Base-by-base conservation (phyloP, 1,284 basidiomycete genomes). In the Somion occarium region DNA sequence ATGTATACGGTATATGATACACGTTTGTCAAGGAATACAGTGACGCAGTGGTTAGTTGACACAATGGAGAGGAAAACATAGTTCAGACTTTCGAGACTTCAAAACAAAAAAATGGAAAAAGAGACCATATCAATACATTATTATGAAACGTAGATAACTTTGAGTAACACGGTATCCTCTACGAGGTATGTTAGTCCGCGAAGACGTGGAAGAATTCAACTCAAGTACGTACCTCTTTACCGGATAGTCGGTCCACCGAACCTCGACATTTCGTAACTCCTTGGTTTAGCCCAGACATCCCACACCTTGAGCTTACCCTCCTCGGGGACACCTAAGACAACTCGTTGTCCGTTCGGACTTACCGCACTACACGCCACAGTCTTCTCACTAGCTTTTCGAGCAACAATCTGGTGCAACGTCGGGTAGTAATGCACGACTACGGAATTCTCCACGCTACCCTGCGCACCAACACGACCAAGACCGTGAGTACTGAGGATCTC, bases 401-500 rank as follows among this genome's bases (percentile, higher is more conserved):
- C 76, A 39, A 71, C 70, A 24, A 82, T 66, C 38, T 73, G 66
- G 3, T 66, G 67, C 46, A 64, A 75, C 53, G 73, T 72, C 0
- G 82, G 80, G 56, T 77, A 82, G 3, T 77, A 69, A 59, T 83
- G 78, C 5, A 83, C 80, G 3, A 74, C 71, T 56, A 83, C 69
- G 0, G 77, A 72, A 63, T 83, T 82, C 42, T 43, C 19, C 5
- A 43, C 42, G 20, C 19, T 22, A 22, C 19, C 22, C n/a, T 23
- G 44, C 7, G 27, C 18, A 18, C 15, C 15, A n/a, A 18, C 12
- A 50, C 61, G 62, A 3, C 64, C 65, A 1, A 60, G 54, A 63
- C 91, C 91, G 61, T 94, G 91, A 0, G 91, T 91, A 39, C 84
- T 89, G 42, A 58, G 52, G 27, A 58, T 43, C 34, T 58, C 56